Base-by-base conservation (phyloP, 1,284 basidiomycete species). In the Microbotryum intermedium region DNA sequence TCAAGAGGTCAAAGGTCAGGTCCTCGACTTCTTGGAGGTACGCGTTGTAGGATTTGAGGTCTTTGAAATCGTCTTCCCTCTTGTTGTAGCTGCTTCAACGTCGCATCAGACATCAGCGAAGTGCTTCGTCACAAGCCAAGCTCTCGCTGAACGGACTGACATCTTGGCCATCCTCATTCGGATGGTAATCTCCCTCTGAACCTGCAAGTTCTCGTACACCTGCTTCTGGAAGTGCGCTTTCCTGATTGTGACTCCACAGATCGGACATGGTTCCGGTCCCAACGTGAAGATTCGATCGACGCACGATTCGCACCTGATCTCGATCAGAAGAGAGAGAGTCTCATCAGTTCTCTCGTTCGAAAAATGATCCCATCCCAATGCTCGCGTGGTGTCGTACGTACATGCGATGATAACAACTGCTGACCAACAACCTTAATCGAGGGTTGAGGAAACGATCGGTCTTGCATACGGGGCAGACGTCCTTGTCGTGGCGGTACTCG, bases 331-430 rank as follows among this genome's bases (percentile, higher is more conserved):
- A 57, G 55, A 69, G 57, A 16, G 47, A 23, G 23, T 6, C 34
- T n/a, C 34, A 2, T 16, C 1, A 4, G 16, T 34, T 16, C 11
- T 11, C 34, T 11, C 1, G 23, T 45, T n/a, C n/a, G n/a, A n/a
- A n/a, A n/a, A 10, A 45, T 23, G 44, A 43, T 26, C 3, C 6
- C 10, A 21, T 11, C n/a, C 28, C 21, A 23, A 23, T 25, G 23
- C 51, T n/a, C 1, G 28, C 51, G 10, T 39, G 34, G 34, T 16
- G 28, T 23, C 2, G 6, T 23, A 69, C 81, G 61, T 67, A 90
- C 93, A 97, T 94, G 81, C 97, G 97, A 78, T 99, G 95, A 76
- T 97, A 99, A 75, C 95, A 99, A 30, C 39, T 89, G 83, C 71
- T 72, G 64, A 99, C 93, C 59, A 98, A 81, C 50, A 99, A 79